Evolutionary conservation across 2,329 filamentous ascomycete genomes (phyloP).

Genomic region (Malbranchea zuffiana): DNA sequence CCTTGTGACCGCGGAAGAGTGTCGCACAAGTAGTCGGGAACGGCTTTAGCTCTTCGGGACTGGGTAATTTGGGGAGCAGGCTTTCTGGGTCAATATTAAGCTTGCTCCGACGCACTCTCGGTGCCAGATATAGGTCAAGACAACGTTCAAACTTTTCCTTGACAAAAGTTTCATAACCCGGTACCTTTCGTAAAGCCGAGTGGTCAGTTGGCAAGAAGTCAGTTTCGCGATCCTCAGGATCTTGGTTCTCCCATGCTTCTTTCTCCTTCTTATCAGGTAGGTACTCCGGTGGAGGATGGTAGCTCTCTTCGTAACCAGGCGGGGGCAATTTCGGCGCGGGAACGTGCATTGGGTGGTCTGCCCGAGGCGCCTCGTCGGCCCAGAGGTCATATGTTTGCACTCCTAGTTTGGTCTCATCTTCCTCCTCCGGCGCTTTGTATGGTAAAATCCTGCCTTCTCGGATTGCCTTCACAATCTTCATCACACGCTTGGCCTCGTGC

Average conservation of each 20-base stretch:
- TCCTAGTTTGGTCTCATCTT: conserved; percentile 61
- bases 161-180: conserved; percentile 78
- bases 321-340: conserved; percentile 87
- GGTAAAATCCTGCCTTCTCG: conserved; percentile 87
- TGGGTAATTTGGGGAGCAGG: conserved; percentile 81
- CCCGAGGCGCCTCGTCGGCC: conserved; percentile 77
- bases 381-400: conserved; percentile 77
- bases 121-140: conserved; percentile 88
- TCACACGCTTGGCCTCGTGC: conserved; percentile 88
- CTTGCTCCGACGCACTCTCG: conserved; percentile 80
- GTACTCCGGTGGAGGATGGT: conserved; percentile 92
- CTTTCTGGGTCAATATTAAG: conserved; percentile 95
- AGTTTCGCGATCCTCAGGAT: conserved; percentile 82
- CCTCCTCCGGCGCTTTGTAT: conserved; percentile 65
- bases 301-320: conserved; percentile 88
- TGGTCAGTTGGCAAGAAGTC: conserved; percentile 78
- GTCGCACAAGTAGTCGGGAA: conserved; percentile 87
- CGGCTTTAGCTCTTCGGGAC: conserved; percentile 83
- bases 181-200: conserved; percentile 77
- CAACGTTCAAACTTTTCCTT: conserved; percentile 96
- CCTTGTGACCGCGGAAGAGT: conserved; percentile 77
- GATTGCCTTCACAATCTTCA: conserved; percentile 95
- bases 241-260: conserved; percentile 65
- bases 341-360: conserved; percentile 85
- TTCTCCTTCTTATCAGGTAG: conserved; percentile 76